These are phyloP conservation scores for Mycena polygramma DNA, from an alignment of 768 basidiomycete genomes.

Conservation along the genomic window DNA sequence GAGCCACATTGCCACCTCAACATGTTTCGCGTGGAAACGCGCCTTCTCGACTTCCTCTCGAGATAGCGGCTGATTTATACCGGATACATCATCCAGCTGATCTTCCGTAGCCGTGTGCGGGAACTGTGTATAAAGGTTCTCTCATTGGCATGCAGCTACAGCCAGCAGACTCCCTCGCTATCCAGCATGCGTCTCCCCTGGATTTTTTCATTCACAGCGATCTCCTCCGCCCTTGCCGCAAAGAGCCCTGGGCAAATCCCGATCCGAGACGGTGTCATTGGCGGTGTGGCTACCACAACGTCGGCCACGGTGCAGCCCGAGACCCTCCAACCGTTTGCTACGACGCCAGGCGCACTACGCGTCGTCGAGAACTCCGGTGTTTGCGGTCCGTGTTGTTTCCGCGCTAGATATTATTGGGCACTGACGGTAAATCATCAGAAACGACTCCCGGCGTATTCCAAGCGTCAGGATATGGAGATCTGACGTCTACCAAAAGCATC, in stretches of 20 bases:
- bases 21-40: conserved; percentile 3
- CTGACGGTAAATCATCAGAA: conserved; percentile 13
- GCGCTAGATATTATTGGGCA: neutral
- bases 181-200: conserved; percentile 39
- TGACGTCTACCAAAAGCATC: conserved; percentile 52
- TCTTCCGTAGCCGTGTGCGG: neutral
- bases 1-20: neutral
- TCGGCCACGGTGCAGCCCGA: conserved; percentile 12
- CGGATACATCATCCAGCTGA: conserved; percentile 13
- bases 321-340: conserved; percentile 32
- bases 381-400: conserved; percentile 57
- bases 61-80: conserved; percentile 17
- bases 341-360: conserved; percentile 36
- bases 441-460: conserved; percentile 51
- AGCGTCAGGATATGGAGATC: conserved; percentile 59
- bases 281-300: conserved; percentile 48
- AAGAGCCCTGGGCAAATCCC: conserved; percentile 58
- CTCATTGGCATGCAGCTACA: neutral
- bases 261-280: conserved; percentile 62
- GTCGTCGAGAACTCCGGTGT: conserved; percentile 72
- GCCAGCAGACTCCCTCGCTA: neutral
- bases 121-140: conserved; percentile 2
- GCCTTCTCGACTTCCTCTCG: conserved; percentile 14
- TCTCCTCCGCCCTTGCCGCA: conserved; percentile 27
- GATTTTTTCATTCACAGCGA: conserved; percentile 23